These are phyloP conservation scores for Podospora bellae-mahoneyi DNA, from an alignment of 495 filamentous ascomycete genomes.

Conservation along the genomic window DNA sequence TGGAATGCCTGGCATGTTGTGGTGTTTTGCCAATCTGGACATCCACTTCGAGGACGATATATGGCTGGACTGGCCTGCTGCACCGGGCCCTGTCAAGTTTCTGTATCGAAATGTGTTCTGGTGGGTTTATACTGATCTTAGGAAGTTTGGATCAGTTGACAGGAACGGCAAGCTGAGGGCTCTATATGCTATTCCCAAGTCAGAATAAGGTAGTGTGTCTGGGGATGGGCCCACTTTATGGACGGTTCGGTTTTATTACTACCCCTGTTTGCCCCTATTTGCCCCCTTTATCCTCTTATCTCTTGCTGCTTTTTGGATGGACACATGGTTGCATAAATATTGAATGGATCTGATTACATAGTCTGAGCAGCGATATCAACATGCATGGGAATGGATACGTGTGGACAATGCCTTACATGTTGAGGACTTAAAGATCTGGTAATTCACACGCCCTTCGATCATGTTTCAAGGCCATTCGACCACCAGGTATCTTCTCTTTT, in stretches of 20 bases:
- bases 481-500: too few species aligned
- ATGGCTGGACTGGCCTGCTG: conserved; percentile 35
- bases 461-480: too few species aligned
- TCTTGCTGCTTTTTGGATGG: too few species aligned
- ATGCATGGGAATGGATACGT: too few species aligned
- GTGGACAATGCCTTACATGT: too few species aligned
- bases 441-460: too few species aligned
- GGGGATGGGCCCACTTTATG: not conserved
- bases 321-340: too few species aligned
- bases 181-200: conserved; percentile 22
- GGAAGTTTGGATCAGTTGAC: conserved; percentile 37
- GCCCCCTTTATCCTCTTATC: too few species aligned
- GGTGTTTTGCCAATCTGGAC: conserved; percentile 43
- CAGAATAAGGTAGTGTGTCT: not conserved
- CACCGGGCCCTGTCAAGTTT: conserved; percentile 28
- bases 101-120: conserved; percentile 26
- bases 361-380: too few species aligned
- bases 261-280: not conserved
- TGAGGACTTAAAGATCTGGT: too few species aligned
- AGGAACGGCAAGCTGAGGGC: conserved; percentile 28
- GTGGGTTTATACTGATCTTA: conserved; percentile 26
- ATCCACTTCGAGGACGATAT: conserved; percentile 37
- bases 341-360: too few species aligned
- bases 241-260: not conserved
- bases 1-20: conserved; percentile 21